phyloP scores from a whole-genome alignment of 2,329 filamentous ascomycete species.

The Sporothrix variecibatus region DNA sequence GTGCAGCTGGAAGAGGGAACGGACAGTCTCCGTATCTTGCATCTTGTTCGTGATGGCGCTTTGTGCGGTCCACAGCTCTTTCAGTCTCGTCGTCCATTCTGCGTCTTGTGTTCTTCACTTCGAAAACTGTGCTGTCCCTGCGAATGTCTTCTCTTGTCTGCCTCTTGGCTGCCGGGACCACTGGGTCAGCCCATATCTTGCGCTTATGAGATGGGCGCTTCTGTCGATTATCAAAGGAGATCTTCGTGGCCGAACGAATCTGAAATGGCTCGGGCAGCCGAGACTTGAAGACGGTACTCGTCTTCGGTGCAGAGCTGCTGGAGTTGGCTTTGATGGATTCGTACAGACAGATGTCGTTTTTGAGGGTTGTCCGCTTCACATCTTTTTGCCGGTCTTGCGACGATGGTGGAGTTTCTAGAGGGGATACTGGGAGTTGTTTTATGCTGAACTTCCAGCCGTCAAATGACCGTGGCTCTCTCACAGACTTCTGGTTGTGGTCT shows the following conservation, averaged over 20 bases:
- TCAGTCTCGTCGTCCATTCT: neutral
- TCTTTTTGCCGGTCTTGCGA: neutral
- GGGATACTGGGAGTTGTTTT: no score
- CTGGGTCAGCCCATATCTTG: neutral
- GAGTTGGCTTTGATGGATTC: conserved; percentile 18
- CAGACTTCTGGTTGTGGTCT: neutral
- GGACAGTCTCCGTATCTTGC: neutral
- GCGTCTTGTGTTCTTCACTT: neutral
- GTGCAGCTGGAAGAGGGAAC: neutral
- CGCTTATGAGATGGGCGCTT: neutral
- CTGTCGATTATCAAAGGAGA: neutral
- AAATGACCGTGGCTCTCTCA: neutral
- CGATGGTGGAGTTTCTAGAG: neutral
- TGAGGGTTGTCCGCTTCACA: neutral
- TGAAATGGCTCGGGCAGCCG: conserved; percentile 8
- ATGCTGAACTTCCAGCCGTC: neutral
- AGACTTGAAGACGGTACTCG: neutral
- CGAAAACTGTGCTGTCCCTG: neutral
- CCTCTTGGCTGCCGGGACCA: neutral
- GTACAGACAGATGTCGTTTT: conserved; percentile 11
- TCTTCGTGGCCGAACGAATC: conserved; percentile 11
- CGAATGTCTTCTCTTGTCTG: neutral
- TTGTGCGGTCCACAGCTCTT: neutral
- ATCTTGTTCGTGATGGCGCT: neutral
- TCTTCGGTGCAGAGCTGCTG: neutral